phyloP scores from a whole-genome alignment of 768 basidiomycete genomes.

The Cantharellus cinnabarinus region DNA sequence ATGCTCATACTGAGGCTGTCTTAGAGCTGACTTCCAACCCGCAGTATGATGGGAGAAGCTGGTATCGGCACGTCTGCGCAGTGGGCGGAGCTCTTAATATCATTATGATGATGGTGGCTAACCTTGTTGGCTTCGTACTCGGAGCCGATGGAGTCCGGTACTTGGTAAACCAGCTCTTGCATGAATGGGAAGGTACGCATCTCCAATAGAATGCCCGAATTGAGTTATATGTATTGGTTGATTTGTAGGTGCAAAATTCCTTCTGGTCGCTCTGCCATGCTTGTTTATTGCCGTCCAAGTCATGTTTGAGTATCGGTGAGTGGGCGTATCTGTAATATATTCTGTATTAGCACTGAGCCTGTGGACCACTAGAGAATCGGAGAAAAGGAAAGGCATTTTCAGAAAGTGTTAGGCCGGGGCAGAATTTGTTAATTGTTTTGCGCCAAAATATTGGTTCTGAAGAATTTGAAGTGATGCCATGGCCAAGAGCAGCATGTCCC shows the following conservation, averaged over 20 bases:
- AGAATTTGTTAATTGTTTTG: too few species aligned
- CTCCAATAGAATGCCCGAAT: neutral
- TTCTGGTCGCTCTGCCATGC: slow-evolving; percentile 35
- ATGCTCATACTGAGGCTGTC: neutral
- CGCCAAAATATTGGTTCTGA: neutral
- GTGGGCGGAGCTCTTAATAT: slow-evolving; percentile 69
- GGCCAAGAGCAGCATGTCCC: too few species aligned
- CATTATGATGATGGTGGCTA: slow-evolving; percentile 76
- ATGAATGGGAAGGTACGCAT: slow-evolving; percentile 40
- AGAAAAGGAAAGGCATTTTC: slow-evolving; percentile 39
- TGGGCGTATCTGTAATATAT: neutral
- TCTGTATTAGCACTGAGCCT: slow-evolving; percentile 1
- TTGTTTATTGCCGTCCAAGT: slow-evolving; percentile 71
- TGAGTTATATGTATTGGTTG: neutral
- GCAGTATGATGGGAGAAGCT: slow-evolving; percentile 44
- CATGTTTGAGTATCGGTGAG: slow-evolving; percentile 91
- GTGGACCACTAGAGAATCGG: slow-evolving; percentile 37
- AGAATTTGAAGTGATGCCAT: neutral
- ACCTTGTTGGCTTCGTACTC: slow-evolving; percentile 87
- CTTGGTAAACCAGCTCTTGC: slow-evolving; percentile 40
- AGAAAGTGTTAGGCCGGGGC: slow-evolving; percentile 16
- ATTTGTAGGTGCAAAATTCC: slow-evolving; percentile 39
- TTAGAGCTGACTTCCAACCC: neutral
- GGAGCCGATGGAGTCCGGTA: slow-evolving; percentile 61
- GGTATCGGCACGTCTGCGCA: slow-evolving; percentile 79